phyloP scores from a whole-genome alignment of 78 protist species.

The Pelomyxa schiedti region DNA sequence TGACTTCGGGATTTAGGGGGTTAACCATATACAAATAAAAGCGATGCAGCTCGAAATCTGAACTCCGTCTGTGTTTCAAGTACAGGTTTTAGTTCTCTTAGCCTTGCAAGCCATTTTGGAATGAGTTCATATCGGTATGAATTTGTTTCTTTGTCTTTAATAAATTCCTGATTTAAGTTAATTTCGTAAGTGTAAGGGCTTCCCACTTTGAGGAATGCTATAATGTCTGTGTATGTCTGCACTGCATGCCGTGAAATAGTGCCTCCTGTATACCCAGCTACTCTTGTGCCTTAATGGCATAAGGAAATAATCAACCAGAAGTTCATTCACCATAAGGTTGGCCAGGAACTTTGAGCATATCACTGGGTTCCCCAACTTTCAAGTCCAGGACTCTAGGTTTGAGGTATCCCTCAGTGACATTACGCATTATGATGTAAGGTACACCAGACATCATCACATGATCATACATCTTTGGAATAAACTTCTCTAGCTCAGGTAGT shows the following conservation, averaged over 20 bases:
- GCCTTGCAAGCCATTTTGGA: background rate
- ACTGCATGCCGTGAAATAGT: no score
- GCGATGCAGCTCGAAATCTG: background rate
- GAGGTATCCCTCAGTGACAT: background rate
- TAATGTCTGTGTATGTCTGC: no score
- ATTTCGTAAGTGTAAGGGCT: no score
- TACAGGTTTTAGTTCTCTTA: background rate
- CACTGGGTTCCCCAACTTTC: background rate
- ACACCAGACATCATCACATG: background rate
- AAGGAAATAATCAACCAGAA: no score
- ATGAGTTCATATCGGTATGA: background rate
- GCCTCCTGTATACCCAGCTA: no score
- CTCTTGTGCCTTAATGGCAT: no score
- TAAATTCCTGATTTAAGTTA: no score
- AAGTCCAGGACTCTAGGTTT: background rate
- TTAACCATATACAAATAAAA: background rate
- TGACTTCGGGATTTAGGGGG: no score
- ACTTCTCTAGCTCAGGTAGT: background rate
- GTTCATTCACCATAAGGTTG: no score
- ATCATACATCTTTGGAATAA: background rate
- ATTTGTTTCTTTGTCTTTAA: background rate
- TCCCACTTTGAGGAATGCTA: no score
- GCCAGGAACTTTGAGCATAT: background rate
- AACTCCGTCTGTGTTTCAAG: background rate
- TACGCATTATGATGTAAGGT: background rate